Evolutionary conservation across 768 basidiomycete genomes (phyloP), one percentile per base, ranked within the genome.

Genomic region (Tulasnella calospora): DNA sequence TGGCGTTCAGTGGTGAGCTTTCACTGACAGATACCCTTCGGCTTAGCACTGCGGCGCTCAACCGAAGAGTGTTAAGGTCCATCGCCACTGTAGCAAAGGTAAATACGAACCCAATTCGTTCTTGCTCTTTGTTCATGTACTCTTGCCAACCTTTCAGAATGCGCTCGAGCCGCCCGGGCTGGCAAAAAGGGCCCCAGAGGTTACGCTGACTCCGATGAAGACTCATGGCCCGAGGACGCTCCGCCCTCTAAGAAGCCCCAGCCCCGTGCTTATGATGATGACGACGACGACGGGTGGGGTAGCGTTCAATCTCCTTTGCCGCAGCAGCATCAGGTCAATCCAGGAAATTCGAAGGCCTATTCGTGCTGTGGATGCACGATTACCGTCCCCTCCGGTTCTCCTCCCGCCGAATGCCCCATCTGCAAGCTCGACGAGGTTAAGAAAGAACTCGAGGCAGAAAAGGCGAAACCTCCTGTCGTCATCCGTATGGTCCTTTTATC

Each of bases 391-490:
- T 67, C 61, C 17, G 61, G 61, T 6, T 35, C 61, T 30, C 61
- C 61, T 35, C 61, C 61, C 30, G 61, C 61, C 33, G 61, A 67
- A 35, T 67, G 61, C 12, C 61, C 61, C 15, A 67, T 67, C 15
- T 67, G 61, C 61, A 67, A 67, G 13, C 33, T 67, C 15, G 61
- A 23, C 15, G 61, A 67, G 33, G 61, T 67, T 30, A 67, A 35
- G 61, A 67, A 67, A 67, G 61, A 67, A 35, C 61, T 67, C 61
- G 61, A 67, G 33, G 61, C 61, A 2, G 61, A 67, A 67, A 67
- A 67, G 30, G 15, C 27, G 23, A 67, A 67, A 67, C 27, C 33
- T 67, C 61, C 30, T 35, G 61, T 30, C 30, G 30, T 15, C 33
- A 27, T 67, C 19, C 61, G 61, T 51, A 67, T 67, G 61, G 30